These are phyloP conservation scores for Vitis rotundifolia DNA, from an alignment of 164 flowering plant species.

Conservation along the genomic window DNA sequence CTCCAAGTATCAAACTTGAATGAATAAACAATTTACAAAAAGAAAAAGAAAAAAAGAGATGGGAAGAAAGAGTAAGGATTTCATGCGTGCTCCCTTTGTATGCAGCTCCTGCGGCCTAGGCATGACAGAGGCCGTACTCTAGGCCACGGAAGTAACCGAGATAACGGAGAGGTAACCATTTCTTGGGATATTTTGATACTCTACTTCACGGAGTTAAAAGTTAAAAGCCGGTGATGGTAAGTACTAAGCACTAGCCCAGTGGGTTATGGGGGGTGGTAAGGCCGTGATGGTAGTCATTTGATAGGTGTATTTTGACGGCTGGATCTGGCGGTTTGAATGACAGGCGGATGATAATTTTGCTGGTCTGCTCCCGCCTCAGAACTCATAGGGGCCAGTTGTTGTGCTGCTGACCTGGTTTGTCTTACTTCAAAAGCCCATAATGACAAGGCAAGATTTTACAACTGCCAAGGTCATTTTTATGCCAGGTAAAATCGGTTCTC, in stretches of 20 bases:
- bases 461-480: not conserved
- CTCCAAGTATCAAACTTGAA: conserved; percentile 6
- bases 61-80: not conserved
- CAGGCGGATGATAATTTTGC: conserved; percentile 1
- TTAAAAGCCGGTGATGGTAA: no score
- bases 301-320: conserved; percentile 14
- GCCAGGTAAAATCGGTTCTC: no score
- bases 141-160: no score
- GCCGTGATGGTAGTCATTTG: not conserved
- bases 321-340: conserved; percentile 6
- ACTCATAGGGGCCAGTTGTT: not conserved
- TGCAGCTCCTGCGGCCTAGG: no score
- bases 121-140: not conserved
- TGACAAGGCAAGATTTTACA: no score
- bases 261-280: not conserved
- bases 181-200: not conserved
- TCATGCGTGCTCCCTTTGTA: no score
- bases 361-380: conserved; percentile 2
- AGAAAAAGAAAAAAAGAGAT: not conserved
- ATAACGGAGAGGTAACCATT: not conserved
- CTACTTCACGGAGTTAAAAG: not conserved
- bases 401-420: not conserved
- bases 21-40: conserved; percentile 10
- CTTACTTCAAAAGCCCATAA: no score
- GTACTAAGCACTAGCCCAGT: not conserved